A percentile compares a stretch with the other conserved stretches of the same genome.
Evolutionary conservation across 108 stramenopile species (phyloP).

Genomic region (Fragilaria crotonensis): DNA sequence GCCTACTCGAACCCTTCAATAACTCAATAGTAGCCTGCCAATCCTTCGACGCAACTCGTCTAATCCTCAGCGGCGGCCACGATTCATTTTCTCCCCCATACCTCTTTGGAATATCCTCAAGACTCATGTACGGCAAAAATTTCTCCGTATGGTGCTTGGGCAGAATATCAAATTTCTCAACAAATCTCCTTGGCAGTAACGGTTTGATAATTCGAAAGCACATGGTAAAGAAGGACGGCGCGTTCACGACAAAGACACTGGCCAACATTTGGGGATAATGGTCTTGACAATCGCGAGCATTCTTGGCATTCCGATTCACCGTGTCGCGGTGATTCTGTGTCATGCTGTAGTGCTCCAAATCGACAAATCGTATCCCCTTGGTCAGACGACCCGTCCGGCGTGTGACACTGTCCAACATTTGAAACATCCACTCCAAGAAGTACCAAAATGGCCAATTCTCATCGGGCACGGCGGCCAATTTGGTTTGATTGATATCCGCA

Average conservation of each 20-base stretch:
- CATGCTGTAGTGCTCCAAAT: background rate
- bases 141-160: background rate
- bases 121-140: background rate
- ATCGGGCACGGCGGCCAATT: background rate
- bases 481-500: background rate
- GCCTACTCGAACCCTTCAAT: background rate
- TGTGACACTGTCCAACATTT: background rate
- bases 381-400: conserved; percentile 7
- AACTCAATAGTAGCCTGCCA: background rate
- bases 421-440: conserved; percentile 4
- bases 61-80: background rate
- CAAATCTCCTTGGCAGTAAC: background rate
- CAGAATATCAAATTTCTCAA: background rate
- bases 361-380: background rate
- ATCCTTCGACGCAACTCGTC: background rate
- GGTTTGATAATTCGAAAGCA: background rate
- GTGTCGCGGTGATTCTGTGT: background rate
- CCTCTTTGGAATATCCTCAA: background rate
- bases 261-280: background rate
- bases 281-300: background rate
- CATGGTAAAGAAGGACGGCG: background rate
- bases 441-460: background rate
- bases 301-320: background rate
- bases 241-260: background rate
- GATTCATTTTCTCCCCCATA: background rate